Evolutionary conservation across 805 yeast genomes (phyloP).

Genomic region (Yamadazyma sp.): DNA sequence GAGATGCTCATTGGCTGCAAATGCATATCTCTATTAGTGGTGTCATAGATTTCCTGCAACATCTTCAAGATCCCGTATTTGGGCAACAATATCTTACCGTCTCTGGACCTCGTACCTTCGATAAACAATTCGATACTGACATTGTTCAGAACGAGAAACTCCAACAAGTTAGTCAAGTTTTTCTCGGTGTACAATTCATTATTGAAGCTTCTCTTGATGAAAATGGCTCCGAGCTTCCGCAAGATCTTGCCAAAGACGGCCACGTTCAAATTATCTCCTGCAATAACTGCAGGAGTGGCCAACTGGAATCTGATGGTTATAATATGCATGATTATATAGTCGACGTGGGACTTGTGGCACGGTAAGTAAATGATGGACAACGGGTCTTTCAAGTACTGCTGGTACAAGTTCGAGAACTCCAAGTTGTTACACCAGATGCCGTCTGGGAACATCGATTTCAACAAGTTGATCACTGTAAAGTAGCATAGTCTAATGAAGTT

Average conservation of each 20-base stretch:
- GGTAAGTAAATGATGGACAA: constrained; percentile 53
- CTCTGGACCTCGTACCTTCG: constrained; percentile 66
- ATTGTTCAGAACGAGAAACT: constrained; percentile 48
- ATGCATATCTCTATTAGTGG: constrained; percentile 40
- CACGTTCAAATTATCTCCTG: constrained; percentile 66
- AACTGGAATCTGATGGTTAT: constrained; percentile 53
- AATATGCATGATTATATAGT: constrained; percentile 57
- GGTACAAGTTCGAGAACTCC: constrained; percentile 30
- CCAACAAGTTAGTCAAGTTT: constrained; percentile 48
- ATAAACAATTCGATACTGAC: constrained; percentile 58
- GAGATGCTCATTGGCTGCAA: constrained; percentile 58
- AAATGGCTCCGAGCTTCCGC: constrained; percentile 55
- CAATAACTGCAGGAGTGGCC: constrained; percentile 56
- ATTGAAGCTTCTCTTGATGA: constrained; percentile 51
- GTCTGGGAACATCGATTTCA: constrained; percentile 40
- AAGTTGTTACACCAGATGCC: constrained; percentile 40
- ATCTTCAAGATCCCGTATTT: constrained; percentile 61
- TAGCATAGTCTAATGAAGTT: constrained; percentile 36
- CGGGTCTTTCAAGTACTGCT: constrained; percentile 36
- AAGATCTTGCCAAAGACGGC: constrained; percentile 53
- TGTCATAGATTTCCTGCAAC: constrained; percentile 45
- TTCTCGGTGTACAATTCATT: constrained; percentile 46
- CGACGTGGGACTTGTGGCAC: constrained; percentile 62
- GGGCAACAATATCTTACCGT: constrained; percentile 62
- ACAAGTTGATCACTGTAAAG: constrained; percentile 33